Base-by-base conservation (phyloP, 129 eudicot genomes). In the Saposhnikovia divaricata region DNA sequence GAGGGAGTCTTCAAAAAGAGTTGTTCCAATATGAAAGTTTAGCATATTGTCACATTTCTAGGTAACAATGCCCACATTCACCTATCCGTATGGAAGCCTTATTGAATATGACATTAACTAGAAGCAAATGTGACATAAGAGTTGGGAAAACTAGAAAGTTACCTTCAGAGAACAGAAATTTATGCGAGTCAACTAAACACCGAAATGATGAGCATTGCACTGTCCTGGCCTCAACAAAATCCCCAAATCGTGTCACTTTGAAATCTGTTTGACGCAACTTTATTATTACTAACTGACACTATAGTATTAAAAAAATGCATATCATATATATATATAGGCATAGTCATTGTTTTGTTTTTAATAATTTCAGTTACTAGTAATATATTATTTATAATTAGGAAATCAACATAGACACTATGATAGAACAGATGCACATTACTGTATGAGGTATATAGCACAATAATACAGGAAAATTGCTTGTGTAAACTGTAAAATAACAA, bases 201-300 rank as follows among this genome's bases (percentile, higher is more conserved):
- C 82, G 87, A 50, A 91, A 72, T 48, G 97, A 84, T 72, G 98
- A 93, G 81, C 86, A 87, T 23, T 83, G 86, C 51, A 93, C 81
- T 21, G 93, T 88, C 83, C 88, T 91, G 15, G 92, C 98, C 87
- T 91, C 98, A 75, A 91, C 83, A 11, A 83, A 57, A 75, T 87
- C 93, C 75, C 94, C 90, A 74, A 80, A 89, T 83, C 77, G 80
- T 55, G 89, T 81, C 82, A 93, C 78, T 82, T 84, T 91, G 81
- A 93, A 89, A 89, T 93, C 98, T 93, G 72, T 16, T 27, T 34
- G 82, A 73, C 70, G 70, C 81, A 84, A 87, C 66, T 11, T 57
- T 39, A 76, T 25, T 71, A 55, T 66, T 9, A 50, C 6, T 40
- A 66, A 66, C 40, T 66, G 61, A 28, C 44, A 46, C 27, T 72